Percentiles rank a stretch among this genome's conserved stretches.
Conservation (phyloP, 192 early-diverging fungal genomes). For the Dissophora globulifera region DNA sequence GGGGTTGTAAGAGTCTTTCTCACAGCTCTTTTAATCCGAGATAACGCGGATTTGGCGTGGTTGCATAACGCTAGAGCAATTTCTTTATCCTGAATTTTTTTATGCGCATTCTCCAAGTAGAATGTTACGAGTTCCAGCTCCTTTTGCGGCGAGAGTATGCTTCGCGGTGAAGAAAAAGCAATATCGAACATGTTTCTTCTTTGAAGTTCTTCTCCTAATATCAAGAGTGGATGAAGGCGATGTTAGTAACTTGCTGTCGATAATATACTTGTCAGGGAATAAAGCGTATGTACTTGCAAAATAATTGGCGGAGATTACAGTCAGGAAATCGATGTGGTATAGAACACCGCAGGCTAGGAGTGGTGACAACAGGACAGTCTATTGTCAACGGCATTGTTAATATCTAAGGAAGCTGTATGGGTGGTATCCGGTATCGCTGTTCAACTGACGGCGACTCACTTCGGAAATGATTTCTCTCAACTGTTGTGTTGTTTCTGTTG, state of each 20-base stretch:
- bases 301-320: neutral
- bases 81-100: neutral
- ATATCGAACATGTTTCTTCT: neutral
- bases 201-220: neutral
- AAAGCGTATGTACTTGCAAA: neutral
- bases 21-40: conserved; percentile 2
- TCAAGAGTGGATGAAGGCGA: neutral
- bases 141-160: neutral
- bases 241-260: neutral
- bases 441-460: too few relatives aligned
- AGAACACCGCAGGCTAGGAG: too few relatives aligned
- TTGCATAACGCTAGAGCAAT: conserved; percentile 1
- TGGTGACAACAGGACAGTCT: too few relatives aligned
- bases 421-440: too few relatives aligned
- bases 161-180: neutral
- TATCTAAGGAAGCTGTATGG: too few relatives aligned
- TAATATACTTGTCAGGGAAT: neutral
- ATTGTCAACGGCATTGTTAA: too few relatives aligned
- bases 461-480: too few relatives aligned
- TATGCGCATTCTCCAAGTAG: conserved; percentile 1
- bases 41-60: neutral
- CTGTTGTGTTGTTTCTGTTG: too few relatives aligned
- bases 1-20: neutral
- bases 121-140: neutral
- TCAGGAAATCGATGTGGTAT: too few relatives aligned